A percentile compares a stretch with the other conserved stretches of the same genome.
These are phyloP conservation scores for Corynespora cassiicola DNA, from an alignment of 2,329 filamentous ascomycete species.

Conservation along the genomic window DNA sequence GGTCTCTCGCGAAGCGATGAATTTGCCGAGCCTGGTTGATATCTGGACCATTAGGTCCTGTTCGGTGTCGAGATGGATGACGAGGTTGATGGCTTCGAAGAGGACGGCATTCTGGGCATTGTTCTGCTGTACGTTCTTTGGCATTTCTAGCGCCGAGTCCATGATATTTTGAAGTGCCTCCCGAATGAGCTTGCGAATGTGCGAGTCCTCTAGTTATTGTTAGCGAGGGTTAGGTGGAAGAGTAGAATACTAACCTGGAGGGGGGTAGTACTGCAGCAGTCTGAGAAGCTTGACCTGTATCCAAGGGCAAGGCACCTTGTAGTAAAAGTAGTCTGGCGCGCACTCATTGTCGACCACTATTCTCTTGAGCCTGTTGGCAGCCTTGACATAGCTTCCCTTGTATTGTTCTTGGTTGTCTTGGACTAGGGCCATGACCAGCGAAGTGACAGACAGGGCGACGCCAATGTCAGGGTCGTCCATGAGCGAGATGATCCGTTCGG, in stretches of 20 bases:
- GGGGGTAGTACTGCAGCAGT: constrained; percentile 93
- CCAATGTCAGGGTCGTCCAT: constrained; percentile 97
- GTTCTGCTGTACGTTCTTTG: constrained; percentile 99
- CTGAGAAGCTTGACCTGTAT: constrained; percentile 93
- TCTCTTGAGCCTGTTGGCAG: constrained; percentile 85
- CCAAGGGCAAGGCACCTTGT: constrained; percentile 99
- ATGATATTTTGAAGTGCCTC: constrained; percentile 91
- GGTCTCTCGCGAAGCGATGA: constrained; percentile 95
- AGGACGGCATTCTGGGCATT: constrained; percentile 98
- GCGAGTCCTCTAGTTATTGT: constrained; percentile 76
- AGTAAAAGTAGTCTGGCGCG: constrained; percentile 92
- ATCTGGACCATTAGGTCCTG: constrained; percentile 96
- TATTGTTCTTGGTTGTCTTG: constrained; percentile 96
- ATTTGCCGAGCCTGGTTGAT: constrained; percentile 86
- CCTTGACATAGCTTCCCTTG: constrained; percentile 92
- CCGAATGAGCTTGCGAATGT: constrained; percentile 89
- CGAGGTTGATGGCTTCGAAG: constrained; percentile 97
- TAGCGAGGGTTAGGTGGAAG: constrained; percentile 24
- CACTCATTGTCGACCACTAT: constrained; percentile 92
- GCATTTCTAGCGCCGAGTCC: constrained; percentile 88
- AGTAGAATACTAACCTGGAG: constrained; percentile 69
- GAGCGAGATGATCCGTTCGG: constrained; percentile 95
- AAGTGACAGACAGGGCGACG: constrained; percentile 93
- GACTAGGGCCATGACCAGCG: constrained; percentile 89
- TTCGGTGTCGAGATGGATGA: constrained; percentile 96